Evolutionary conservation across 176 grass and related monocot species (phyloP).

Genomic region (Hordeum vulgare): DNA sequence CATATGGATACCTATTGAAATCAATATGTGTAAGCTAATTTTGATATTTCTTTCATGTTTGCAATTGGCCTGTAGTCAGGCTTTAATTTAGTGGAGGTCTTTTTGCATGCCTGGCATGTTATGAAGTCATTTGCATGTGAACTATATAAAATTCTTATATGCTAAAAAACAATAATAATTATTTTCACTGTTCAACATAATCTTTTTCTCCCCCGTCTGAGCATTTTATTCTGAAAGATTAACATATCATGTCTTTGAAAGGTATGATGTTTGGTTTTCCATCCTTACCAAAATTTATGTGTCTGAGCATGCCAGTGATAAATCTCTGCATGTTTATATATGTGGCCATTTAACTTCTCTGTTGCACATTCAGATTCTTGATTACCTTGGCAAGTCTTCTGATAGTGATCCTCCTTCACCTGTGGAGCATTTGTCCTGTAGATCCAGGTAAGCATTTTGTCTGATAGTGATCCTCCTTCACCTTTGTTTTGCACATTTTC

Average conservation of each 20-base stretch:
- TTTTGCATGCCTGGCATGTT: background rate
- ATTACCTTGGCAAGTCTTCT: slow-evolving; percentile 88
- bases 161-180: background rate
- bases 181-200: background rate
- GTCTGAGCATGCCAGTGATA: background rate
- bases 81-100: background rate
- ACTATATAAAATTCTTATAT: background rate
- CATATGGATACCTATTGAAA: background rate
- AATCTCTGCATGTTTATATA: background rate
- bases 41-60: background rate
- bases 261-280: background rate
- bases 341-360: slow-evolving; percentile 8
- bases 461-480: background rate
- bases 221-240: background rate
- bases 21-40: background rate
- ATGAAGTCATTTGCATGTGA: background rate
- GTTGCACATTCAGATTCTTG: slow-evolving; percentile 64
- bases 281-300: background rate
- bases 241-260: background rate
- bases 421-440: slow-evolving; percentile 77
- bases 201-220: background rate
- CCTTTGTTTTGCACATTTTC: background rate
- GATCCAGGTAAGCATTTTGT: slow-evolving; percentile 58
- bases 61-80: background rate
- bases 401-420: slow-evolving; percentile 76